Conservation (phyloP, 2,329 filamentous ascomycete genomes). For the Xylogone sp. region DNA sequence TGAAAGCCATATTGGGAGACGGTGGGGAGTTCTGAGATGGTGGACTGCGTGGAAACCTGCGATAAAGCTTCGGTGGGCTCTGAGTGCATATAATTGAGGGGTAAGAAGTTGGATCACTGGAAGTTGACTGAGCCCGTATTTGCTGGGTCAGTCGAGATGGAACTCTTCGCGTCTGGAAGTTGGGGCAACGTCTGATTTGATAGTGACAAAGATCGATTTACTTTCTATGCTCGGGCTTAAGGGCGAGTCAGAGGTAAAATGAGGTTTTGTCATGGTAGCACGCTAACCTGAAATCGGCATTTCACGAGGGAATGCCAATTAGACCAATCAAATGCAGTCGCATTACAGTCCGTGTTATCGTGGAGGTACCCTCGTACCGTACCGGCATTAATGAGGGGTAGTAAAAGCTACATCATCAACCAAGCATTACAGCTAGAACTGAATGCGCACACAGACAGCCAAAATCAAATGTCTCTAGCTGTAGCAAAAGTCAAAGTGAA, state of each 20-base stretch:
- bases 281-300: neutral
- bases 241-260: neutral
- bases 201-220: neutral
- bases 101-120: slow-evolving; percentile 10
- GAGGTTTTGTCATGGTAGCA: neutral
- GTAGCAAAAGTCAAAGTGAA: too few species aligned
- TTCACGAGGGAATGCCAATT: neutral
- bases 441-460: too few species aligned
- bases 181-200: neutral
- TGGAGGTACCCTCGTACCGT: too few species aligned
- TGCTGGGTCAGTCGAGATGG: slow-evolving; percentile 27
- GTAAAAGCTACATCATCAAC: too few species aligned
- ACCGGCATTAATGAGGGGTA: too few species aligned
- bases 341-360: too few species aligned
- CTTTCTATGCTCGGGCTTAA: neutral
- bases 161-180: slow-evolving; percentile 6
- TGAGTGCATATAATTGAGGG: slow-evolving; percentile 62
- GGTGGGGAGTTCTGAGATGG: slow-evolving; percentile 27
- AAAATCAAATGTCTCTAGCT: too few species aligned
- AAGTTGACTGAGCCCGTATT: slow-evolving; percentile 28
- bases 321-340: neutral
- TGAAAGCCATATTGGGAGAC: slow-evolving; percentile 55
- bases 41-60: slow-evolving; percentile 35
- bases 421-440: too few species aligned
- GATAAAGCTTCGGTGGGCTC: slow-evolving; percentile 46